A percentile compares a stretch with the other conserved stretches of the same genome.
phyloP scores from a whole-genome alignment of 148 eudicot species.

The Camellia granthamiana region DNA sequence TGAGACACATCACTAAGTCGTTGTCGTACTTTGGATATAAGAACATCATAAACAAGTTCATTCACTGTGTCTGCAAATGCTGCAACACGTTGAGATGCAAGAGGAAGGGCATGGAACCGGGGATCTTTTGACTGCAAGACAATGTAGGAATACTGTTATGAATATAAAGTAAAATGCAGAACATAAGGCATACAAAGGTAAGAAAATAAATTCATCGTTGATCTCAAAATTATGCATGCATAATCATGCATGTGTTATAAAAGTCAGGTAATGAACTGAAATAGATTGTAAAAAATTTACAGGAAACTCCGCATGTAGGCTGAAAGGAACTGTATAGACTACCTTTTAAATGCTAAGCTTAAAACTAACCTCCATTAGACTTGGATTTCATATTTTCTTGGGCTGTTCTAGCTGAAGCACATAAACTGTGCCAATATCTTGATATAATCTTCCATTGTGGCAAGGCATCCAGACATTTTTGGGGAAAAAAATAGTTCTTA shows the following conservation, averaged over 20 bases:
- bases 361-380: background rate
- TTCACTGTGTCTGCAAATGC: slow-evolving; percentile 86
- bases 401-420: background rate
- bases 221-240: background rate
- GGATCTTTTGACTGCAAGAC: slow-evolving; percentile 89
- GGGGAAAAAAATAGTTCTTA: background rate
- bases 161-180: background rate
- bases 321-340: background rate
- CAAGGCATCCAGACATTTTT: background rate
- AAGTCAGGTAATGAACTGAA: background rate
- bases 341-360: background rate
- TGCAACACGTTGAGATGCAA: slow-evolving; percentile 84
- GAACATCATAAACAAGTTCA: slow-evolving; percentile 94
- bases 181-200: background rate
- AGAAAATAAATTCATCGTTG: background rate
- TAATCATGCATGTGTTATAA: background rate
- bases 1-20: slow-evolving; percentile 75
- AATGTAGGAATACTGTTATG: slow-evolving; percentile 7
- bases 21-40: slow-evolving; percentile 83
- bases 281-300: background rate
- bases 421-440: background rate
- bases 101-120: slow-evolving; percentile 90
- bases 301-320: background rate
- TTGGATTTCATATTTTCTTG: background rate
- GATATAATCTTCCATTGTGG: background rate